Evolutionary conservation across 108 stramenopile species (phyloP).

Genomic region (Aurantiochytrium sp.): DNA sequence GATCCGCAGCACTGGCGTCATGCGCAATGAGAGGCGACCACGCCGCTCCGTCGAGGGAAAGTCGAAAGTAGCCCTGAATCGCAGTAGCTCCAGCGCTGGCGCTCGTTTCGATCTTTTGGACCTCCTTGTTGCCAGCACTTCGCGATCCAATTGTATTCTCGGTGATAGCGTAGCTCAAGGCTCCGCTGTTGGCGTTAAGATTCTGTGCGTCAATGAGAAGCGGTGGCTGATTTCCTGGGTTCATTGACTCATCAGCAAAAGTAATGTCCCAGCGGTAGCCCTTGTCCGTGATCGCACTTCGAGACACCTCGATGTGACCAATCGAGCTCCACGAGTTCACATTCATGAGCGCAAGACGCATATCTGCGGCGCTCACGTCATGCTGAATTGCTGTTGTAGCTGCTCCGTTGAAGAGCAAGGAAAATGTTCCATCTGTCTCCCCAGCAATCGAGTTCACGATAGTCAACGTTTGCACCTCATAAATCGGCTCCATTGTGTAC

Average conservation of each 20-base stretch:
- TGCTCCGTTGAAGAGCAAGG: not conserved
- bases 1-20: conserved; percentile 42
- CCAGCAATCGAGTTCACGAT: not conserved
- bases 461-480: conserved; percentile 37
- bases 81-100: not conserved
- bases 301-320: not conserved
- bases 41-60: conserved; percentile 37
- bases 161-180: not conserved
- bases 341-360: conserved; percentile 45
- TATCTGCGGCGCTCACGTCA: not conserved
- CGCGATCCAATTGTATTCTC: not conserved
- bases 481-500: conserved; percentile 25
- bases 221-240: conserved; percentile 52
- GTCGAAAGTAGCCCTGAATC: conserved; percentile 52
- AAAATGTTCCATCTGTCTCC: not conserved
- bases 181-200: not conserved
- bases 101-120: not conserved
- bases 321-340: conserved; percentile 26
- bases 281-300: not conserved
- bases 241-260: conserved; percentile 41
- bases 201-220: not conserved
- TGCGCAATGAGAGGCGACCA: conserved; percentile 28
- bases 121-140: not conserved
- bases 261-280: conserved; percentile 61
- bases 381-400: not conserved